Evolutionary conservation across 208 protist genomes (phyloP).

Genomic region (Phytomonas francai): DNA sequence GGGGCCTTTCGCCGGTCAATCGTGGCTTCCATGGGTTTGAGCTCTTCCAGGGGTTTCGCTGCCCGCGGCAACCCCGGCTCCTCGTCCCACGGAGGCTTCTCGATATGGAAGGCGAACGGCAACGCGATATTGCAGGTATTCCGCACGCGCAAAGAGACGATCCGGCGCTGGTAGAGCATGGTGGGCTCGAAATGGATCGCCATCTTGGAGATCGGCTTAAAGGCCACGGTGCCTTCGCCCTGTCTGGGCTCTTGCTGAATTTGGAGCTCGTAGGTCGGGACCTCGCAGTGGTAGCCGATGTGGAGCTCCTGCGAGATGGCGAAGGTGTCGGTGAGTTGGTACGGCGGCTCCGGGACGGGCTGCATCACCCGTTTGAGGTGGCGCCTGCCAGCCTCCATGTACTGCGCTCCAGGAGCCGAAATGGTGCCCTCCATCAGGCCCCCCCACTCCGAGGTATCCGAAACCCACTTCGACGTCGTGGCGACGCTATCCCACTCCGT

Average conservation of each 20-base stretch:
- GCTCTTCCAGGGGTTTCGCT: not conserved
- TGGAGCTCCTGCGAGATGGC: constrained; percentile 40
- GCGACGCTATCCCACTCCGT: constrained; percentile 65
- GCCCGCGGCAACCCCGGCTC: not conserved
- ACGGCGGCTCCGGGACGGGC: constrained; percentile 59
- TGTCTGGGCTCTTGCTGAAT: too few relatives aligned
- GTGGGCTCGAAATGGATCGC: constrained; percentile 83
- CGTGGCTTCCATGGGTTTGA: too few relatives aligned
- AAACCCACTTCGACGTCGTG: constrained; percentile 52
- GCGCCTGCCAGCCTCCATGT: constrained; percentile 25
- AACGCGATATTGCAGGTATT: constrained; percentile 85
- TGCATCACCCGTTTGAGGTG: constrained; percentile 73
- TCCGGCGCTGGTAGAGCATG: constrained; percentile 92
- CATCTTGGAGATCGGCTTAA: constrained; percentile 5
- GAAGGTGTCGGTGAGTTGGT: constrained; percentile 30
- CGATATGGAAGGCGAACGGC: constrained; percentile 44
- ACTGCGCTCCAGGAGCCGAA: constrained; percentile 12
- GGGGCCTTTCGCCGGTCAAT: too few relatives aligned
- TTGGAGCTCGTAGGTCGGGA: constrained; percentile 41
- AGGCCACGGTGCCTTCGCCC: not conserved
- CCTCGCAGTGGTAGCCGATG: constrained; percentile 63
- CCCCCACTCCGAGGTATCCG: constrained; percentile 27
- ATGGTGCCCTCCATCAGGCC: constrained; percentile 10
- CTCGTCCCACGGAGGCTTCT: not conserved
- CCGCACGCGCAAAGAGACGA: constrained; percentile 59